A percentile compares a stretch with the other conserved stretches of the same genome.
Evolutionary conservation across 2,329 filamentous ascomycete genomes (phyloP).

Genomic region (Stachybotrys echinatus): DNA sequence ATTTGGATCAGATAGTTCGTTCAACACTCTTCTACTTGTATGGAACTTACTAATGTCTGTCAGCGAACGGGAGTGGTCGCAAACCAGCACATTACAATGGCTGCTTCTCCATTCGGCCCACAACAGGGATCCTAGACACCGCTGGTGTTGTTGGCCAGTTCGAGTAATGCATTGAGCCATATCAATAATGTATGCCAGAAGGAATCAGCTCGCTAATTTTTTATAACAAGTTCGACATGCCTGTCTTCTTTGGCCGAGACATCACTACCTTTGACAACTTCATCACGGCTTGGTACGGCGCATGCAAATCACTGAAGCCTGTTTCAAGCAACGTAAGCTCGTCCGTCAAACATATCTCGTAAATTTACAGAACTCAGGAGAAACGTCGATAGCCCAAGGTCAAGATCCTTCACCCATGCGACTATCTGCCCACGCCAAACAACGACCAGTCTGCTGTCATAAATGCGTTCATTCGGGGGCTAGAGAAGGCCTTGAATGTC

Average conservation of each 20-base stretch:
- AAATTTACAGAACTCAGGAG: background rate
- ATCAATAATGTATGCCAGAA: background rate
- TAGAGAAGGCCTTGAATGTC: background rate
- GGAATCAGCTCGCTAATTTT: background rate
- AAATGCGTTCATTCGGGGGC: background rate
- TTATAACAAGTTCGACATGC: slow-evolving; percentile 3
- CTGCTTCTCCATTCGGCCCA: background rate
- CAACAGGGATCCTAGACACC: slow-evolving; percentile 1
- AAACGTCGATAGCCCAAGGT: background rate
- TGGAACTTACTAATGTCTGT: background rate
- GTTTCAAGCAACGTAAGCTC: background rate
- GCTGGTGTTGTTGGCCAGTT: background rate
- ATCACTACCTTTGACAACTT: slow-evolving; percentile 1
- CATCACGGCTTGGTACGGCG: slow-evolving; percentile 2
- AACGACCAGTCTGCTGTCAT: background rate
- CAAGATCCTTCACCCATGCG: background rate
- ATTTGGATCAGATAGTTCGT: slow-evolving; percentile 5
- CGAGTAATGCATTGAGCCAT: background rate
- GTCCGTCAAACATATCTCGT: background rate
- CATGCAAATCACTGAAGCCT: background rate
- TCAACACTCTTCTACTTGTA: background rate
- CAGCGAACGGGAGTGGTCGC: background rate
- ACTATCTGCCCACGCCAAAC: slow-evolving; percentile 3
- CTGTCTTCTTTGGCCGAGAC: slow-evolving; percentile 3
- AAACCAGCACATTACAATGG: background rate